Evolutionary conservation across 805 yeast genomes (phyloP).

Genomic region (Zygosaccharomyces bisporus): DNA sequence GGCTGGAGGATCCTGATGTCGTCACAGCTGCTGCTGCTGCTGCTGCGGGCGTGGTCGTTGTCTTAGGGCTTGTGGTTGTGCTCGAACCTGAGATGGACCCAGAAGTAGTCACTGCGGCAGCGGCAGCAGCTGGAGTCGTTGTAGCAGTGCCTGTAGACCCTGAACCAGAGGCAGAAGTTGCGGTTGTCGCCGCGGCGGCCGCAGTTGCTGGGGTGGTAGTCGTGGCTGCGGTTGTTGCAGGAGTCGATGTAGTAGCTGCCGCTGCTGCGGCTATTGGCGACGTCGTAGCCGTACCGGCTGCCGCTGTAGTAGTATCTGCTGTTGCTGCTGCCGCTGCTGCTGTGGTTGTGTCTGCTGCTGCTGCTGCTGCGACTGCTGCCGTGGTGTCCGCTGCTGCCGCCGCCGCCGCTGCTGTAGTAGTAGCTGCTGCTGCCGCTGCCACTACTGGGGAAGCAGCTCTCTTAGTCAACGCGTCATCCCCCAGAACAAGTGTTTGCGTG

Average conservation of each 20-base stretch:
- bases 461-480: conserved; percentile 19
- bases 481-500: conserved; percentile 30
- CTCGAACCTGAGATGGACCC: conserved; percentile 13
- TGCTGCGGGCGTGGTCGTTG: conserved; percentile 11
- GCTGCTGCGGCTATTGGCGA: conserved; percentile 26
- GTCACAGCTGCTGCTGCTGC: conserved; percentile 10
- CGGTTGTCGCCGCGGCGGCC: conserved; percentile 8
- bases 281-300: conserved; percentile 21
- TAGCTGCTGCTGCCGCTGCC: conserved; percentile 19
- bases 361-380: conserved; percentile 23
- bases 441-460: conserved; percentile 11
- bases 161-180: conserved; percentile 14
- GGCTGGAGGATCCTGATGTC: not conserved
- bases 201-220: conserved; percentile 15
- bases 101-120: conserved; percentile 13
- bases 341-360: conserved; percentile 21
- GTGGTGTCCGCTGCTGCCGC: conserved; percentile 22
- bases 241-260: conserved; percentile 16
- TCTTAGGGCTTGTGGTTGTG: not conserved
- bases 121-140: conserved; percentile 3
- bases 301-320: conserved; percentile 29
- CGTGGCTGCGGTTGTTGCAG: conserved; percentile 12
- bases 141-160: conserved; percentile 18
- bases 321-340: conserved; percentile 36
- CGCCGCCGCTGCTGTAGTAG: conserved; percentile 29